These are phyloP conservation scores for Triticum timopheevii DNA, from an alignment of 176 grass and related monocot genomes.

Conservation along the genomic window DNA sequence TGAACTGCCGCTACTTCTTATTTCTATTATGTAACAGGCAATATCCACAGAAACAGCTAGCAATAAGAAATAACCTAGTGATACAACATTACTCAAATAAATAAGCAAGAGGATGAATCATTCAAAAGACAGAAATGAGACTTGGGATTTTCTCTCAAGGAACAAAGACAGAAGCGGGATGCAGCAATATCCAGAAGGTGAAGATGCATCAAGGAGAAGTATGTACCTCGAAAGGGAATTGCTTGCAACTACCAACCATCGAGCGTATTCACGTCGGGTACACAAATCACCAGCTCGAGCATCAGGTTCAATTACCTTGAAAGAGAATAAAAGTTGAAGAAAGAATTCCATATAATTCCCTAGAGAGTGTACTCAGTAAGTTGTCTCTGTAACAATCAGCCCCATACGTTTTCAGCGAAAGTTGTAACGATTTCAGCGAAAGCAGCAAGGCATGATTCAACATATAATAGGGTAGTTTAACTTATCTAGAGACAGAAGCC, in stretches of 20 bases:
- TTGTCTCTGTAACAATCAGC: not conserved
- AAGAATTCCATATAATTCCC: not conserved
- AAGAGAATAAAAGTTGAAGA: constrained; percentile 36
- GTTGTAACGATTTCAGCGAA: not conserved
- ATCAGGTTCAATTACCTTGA: constrained; percentile 82
- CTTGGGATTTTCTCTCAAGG: not conserved
- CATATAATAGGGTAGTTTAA: not conserved
- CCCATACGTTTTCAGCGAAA: not conserved
- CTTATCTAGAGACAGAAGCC: constrained; percentile 16
- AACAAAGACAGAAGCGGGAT: not conserved
- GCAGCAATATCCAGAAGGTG: constrained; percentile 6
- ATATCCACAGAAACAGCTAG: constrained; percentile 8
- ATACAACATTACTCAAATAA: constrained; percentile 17
- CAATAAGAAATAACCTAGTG: not conserved
- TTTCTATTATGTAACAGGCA: not conserved
- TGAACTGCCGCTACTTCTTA: not conserved
- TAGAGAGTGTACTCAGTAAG: not conserved
- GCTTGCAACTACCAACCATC: constrained; percentile 91
- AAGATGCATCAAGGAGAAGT: constrained; percentile 25
- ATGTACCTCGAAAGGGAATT: constrained; percentile 82
- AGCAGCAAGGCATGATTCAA: not conserved
- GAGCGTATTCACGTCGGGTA: constrained; percentile 86
- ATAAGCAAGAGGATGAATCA: constrained; percentile 5
- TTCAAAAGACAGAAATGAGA: not conserved
- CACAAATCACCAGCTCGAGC: constrained; percentile 84